A percentile compares a stretch with the other conserved stretches of the same genome.
phyloP scores from a whole-genome alignment of 371 early-diverging fungal species.

The Cladochytrium tenue region DNA sequence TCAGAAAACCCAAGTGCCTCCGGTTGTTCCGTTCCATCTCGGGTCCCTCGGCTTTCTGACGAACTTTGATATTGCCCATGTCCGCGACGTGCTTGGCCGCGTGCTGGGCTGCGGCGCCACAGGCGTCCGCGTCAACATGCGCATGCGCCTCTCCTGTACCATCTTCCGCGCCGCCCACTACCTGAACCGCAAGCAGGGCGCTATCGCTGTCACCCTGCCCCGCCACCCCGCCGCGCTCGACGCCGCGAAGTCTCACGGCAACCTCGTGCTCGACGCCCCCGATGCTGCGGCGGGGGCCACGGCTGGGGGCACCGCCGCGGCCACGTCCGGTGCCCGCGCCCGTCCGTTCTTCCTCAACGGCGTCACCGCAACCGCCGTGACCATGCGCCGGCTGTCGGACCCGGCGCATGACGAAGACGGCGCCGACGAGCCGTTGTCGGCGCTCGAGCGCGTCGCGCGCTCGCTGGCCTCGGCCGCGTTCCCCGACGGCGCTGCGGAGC shows the following conservation, averaged over 20 bases:
- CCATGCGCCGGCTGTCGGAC: not conserved
- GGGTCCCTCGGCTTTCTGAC: constrained; percentile 85
- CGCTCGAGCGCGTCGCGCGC: not conserved
- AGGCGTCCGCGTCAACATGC: constrained; percentile 71
- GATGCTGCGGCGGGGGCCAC: not conserved
- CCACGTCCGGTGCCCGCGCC: not conserved
- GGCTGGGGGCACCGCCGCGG: not conserved
- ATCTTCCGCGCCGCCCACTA: not conserved
- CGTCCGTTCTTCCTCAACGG: not conserved
- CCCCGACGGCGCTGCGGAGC: not conserved
- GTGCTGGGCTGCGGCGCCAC: constrained; percentile 18
- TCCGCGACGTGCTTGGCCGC: constrained; percentile 46
- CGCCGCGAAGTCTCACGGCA: not conserved
- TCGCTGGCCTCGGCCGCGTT: not conserved
- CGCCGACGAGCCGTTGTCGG: not conserved
- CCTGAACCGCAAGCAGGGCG: not conserved
- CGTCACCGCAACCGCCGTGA: not conserved
- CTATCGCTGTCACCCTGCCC: too few species aligned
- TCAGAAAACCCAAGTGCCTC: constrained; percentile 76
- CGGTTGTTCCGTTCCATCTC: constrained; percentile 81
- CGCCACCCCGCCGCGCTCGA: not conserved
- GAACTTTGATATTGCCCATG: constrained; percentile 72
- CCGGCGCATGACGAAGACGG: not conserved
- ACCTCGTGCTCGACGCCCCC: not conserved
- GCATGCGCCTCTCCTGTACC: constrained; percentile 70